A percentile compares a stretch with the other conserved stretches of the same genome.
phyloP scores from a whole-genome alignment of 2,329 filamentous ascomycete genomes.

The Ambrosiella xylebori region DNA sequence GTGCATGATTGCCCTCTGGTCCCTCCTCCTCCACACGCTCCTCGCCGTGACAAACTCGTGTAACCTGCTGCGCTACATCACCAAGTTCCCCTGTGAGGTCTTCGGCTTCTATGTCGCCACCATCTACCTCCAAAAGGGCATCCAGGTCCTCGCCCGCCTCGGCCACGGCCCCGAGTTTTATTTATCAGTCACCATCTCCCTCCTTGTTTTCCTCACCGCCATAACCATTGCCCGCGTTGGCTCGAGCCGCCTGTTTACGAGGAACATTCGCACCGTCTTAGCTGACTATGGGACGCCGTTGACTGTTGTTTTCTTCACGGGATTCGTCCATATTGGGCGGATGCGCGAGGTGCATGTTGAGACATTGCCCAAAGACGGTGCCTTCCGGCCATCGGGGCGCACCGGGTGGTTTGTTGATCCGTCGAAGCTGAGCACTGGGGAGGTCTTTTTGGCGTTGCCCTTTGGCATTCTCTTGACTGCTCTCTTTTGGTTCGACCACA shows the following conservation, averaged over 20 bases:
- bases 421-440: slow-evolving; percentile 55
- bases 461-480: slow-evolving; percentile 72
- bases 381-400: slow-evolving; percentile 62
- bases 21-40: slow-evolving; percentile 68
- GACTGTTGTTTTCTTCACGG: slow-evolving; percentile 73
- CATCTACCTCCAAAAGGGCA: slow-evolving; percentile 81
- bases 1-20: slow-evolving; percentile 85
- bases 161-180: slow-evolving; percentile 54
- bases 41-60: slow-evolving; percentile 73
- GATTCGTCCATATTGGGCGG: slow-evolving; percentile 71
- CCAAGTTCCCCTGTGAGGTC: slow-evolving; percentile 80
- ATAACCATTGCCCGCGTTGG: slow-evolving; percentile 60
- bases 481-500: slow-evolving; percentile 81
- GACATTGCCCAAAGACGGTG: slow-evolving; percentile 54
- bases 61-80: slow-evolving; percentile 78
- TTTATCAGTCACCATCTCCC: slow-evolving; percentile 56
- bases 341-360: slow-evolving; percentile 56
- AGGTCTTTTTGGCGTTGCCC: slow-evolving; percentile 72
- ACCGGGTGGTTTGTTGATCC: slow-evolving; percentile 66
- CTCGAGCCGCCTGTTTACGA: slow-evolving; percentile 52
- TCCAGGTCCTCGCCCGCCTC: slow-evolving; percentile 67
- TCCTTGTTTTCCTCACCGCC: slow-evolving; percentile 62
- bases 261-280: slow-evolving; percentile 62
- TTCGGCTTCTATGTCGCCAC: slow-evolving; percentile 89
- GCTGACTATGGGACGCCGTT: slow-evolving; percentile 80